Conservation (phyloP, 2,329 filamentous ascomycete genomes). For the Xylariales sp. region DNA sequence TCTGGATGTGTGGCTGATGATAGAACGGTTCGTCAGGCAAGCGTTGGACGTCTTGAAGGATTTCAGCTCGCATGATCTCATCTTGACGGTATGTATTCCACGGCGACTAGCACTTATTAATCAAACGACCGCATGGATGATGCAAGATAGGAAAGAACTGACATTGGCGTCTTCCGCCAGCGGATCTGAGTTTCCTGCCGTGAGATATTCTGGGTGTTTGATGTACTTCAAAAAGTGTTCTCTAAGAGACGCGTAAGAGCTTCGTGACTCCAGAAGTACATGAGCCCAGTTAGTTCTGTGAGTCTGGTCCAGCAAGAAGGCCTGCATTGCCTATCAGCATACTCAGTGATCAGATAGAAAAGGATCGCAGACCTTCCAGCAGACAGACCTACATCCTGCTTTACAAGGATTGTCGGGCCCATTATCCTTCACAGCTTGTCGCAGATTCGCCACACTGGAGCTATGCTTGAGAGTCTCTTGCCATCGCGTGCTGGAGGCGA, state of each 20-base stretch:
- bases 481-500: constrained; percentile 71
- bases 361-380: constrained; percentile 78
- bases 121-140: constrained; percentile 9
- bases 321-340: constrained; percentile 58
- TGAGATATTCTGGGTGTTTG: constrained; percentile 83
- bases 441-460: constrained; percentile 69
- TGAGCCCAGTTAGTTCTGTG: constrained; percentile 75
- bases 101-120: constrained; percentile 72
- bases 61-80: constrained; percentile 85
- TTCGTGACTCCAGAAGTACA: constrained; percentile 74
- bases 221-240: constrained; percentile 84
- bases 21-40: constrained; percentile 95
- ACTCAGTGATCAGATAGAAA: constrained; percentile 7
- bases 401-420: constrained; percentile 72
- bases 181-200: constrained; percentile 78
- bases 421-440: constrained; percentile 71
- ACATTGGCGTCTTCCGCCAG: constrained; percentile 81
- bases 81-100: constrained; percentile 91
- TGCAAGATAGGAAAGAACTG: constrained; percentile 36
- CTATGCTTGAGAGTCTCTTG: constrained; percentile 69
- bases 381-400: constrained; percentile 83
- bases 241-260: constrained; percentile 77
- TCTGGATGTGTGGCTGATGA: constrained; percentile 80
- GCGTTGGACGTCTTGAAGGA: constrained; percentile 92
- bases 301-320: constrained; percentile 82